Evolutionary conservation across 2,329 filamentous ascomycete species (phyloP).

Genomic region (Aspergillus tamarii): DNA sequence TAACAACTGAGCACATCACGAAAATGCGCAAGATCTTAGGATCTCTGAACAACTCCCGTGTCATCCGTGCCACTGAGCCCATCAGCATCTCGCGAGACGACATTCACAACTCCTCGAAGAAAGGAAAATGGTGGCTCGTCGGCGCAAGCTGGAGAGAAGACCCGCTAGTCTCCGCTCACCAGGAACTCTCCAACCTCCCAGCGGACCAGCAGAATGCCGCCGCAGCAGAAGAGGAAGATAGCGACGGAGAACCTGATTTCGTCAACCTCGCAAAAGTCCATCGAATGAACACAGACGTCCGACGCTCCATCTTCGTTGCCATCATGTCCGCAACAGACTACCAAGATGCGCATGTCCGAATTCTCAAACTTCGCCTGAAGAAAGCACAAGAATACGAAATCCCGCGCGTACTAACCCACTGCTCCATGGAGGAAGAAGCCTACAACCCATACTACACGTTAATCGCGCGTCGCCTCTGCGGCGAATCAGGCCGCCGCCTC

Average conservation of each 20-base stretch:
- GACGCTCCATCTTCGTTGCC: conserved; percentile 88
- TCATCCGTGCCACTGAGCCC: conserved; percentile 75
- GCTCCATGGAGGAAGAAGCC: conserved; percentile 75
- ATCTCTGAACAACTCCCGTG: conserved; percentile 66
- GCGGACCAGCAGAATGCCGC: conserved; percentile 8
- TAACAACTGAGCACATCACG: conserved; percentile 79
- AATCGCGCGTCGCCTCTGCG: conserved; percentile 77
- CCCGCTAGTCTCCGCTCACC: conserved; percentile 39
- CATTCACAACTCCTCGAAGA: conserved; percentile 79
- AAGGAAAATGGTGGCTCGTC: conserved; percentile 97
- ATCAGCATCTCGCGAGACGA: conserved; percentile 80
- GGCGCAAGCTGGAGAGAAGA: conserved; percentile 80
- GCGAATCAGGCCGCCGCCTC: conserved; percentile 66
- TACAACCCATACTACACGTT: conserved; percentile 96
- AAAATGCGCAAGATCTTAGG: conserved; percentile 89
- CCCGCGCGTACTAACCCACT: conserved; percentile 83
- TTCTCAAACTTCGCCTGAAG: conserved; percentile 82
- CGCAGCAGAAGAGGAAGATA: conserved; percentile 28
- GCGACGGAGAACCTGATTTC: conserved; percentile 62
- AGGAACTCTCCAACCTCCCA: conserved; percentile 32
- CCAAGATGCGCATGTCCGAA: conserved; percentile 78
- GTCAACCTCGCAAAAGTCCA: conserved; percentile 75
- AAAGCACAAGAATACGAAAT: conserved; percentile 85
- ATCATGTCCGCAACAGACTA: conserved; percentile 84
- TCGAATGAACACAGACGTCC: conserved; percentile 83